Conservation (phyloP, 805 yeast species). For the Sugiyamaella qingdaonensis region DNA sequence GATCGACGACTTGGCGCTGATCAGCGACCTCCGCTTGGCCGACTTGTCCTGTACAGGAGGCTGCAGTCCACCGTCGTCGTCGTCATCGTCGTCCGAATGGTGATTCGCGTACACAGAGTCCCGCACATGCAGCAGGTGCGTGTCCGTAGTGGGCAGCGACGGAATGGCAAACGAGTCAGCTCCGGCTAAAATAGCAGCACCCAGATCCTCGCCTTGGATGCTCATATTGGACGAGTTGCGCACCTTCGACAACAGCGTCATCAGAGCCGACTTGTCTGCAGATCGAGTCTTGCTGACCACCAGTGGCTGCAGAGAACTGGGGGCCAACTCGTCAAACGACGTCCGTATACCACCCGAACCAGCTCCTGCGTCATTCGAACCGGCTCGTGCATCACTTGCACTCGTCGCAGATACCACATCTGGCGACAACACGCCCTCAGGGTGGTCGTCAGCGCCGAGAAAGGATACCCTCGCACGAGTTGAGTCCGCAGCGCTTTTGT, state of each 20-base stretch:
- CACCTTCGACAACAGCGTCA: slow-evolving; percentile 8
- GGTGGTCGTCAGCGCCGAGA: too few relatives aligned
- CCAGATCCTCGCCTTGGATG: slow-evolving; percentile 18
- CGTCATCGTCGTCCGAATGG: slow-evolving; percentile 3
- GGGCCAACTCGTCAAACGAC: not conserved
- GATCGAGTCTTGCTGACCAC: slow-evolving; percentile 7
- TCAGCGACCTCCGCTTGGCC: slow-evolving; percentile 19
- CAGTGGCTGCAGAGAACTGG: not conserved
- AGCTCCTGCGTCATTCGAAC: too few relatives aligned
- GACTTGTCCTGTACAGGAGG: not conserved
- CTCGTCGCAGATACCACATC: too few relatives aligned
- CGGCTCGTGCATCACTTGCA: too few relatives aligned
- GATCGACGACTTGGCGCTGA: slow-evolving; percentile 22
- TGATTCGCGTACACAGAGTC: not conserved
- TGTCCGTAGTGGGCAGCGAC: not conserved
- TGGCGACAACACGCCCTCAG: too few relatives aligned
- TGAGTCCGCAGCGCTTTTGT: too few relatives aligned
- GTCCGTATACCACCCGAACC: not conserved
- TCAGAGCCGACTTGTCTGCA: not conserved
- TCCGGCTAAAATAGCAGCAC: slow-evolving; percentile 12
- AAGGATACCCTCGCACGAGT: too few relatives aligned
- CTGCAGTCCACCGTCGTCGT: not conserved
- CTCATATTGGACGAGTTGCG: slow-evolving; percentile 11
- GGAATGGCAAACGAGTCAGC: not conserved
- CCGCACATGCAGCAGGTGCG: not conserved